A percentile compares a stretch with the other conserved stretches of the same genome.
Evolutionary conservation across 2,329 filamentous ascomycete species (phyloP).

Genomic region (Sclerotinia spermophila): DNA sequence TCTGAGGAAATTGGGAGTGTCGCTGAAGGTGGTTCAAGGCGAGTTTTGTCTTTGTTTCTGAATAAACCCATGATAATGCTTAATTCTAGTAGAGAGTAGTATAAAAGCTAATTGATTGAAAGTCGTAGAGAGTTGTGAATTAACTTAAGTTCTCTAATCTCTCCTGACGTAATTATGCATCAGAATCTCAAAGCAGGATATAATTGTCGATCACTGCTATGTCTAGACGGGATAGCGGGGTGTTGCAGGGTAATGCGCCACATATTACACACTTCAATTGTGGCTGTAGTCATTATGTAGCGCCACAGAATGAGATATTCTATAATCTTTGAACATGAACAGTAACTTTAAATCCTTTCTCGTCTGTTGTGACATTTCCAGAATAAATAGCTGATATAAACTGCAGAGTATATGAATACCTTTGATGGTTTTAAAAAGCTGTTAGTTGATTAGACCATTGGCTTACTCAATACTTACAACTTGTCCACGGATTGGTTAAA

Average conservation of each 20-base stretch:
- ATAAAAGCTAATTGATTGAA: not conserved
- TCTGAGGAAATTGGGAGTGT: not conserved
- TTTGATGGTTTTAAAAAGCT: too few species aligned
- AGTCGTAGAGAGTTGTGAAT: not conserved
- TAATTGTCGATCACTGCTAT: not conserved
- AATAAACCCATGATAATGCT: constrained; percentile 17
- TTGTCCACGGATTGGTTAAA: not conserved
- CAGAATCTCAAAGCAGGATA: not conserved
- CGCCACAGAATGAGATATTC: not conserved
- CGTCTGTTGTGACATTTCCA: not conserved
- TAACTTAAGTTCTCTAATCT: not conserved
- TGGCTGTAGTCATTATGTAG: not conserved
- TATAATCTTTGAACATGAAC: not conserved
- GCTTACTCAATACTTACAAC: not conserved
- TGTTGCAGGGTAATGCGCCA: constrained; percentile 6
- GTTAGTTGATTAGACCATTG: not conserved
- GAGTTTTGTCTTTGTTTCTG: constrained; percentile 12
- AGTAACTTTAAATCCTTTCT: not conserved
- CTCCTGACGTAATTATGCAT: constrained; percentile 12
- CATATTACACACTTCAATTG: not conserved
- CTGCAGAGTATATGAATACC: not conserved
- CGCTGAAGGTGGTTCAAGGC: not conserved
- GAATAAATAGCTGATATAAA: not conserved
- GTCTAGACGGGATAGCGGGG: not conserved
- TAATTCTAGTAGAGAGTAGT: not conserved